Evolutionary conservation across 2,329 filamentous ascomycete species (phyloP).

Genomic region (Xylaria digitata): DNA sequence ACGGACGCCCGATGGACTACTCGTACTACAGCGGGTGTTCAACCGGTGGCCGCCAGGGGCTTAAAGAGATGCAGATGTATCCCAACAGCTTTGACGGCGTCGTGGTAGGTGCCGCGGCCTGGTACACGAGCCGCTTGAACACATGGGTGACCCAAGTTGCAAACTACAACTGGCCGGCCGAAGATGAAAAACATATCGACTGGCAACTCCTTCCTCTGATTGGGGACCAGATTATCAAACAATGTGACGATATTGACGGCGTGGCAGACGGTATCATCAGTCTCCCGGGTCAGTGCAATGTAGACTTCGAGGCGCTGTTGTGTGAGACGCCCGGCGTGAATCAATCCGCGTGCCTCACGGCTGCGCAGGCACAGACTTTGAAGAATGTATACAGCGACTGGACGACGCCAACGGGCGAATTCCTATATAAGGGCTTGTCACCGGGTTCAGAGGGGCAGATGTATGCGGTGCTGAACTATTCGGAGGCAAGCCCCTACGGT

Average conservation of each 20-base stretch:
- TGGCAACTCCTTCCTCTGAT: slow-evolving; percentile 57
- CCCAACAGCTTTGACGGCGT: slow-evolving; percentile 69
- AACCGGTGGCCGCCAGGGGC: slow-evolving; percentile 68
- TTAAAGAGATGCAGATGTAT: slow-evolving; percentile 63
- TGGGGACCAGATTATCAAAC: slow-evolving; percentile 56
- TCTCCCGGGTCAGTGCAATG: slow-evolving; percentile 57
- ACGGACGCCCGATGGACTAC: slow-evolving; percentile 55
- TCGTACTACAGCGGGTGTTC: slow-evolving; percentile 69
- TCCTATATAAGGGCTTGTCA: slow-evolving; percentile 58
- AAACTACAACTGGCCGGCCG: slow-evolving; percentile 60
- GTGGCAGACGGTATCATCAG: slow-evolving; percentile 62
- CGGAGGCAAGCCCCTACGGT: slow-evolving; percentile 50
- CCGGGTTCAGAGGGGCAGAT: slow-evolving; percentile 59
- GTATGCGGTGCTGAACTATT: slow-evolving; percentile 49
- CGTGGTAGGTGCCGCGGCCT: slow-evolving; percentile 62
- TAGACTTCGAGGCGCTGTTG: slow-evolving; percentile 56
- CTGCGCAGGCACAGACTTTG: slow-evolving; percentile 54
- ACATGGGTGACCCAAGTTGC: slow-evolving; percentile 57
- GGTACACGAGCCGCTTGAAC: slow-evolving; percentile 62
- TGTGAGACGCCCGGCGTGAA: slow-evolving; percentile 50
- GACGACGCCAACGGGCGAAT: slow-evolving; percentile 47
- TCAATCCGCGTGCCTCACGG: slow-evolving; percentile 55
- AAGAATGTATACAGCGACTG: slow-evolving; percentile 50
- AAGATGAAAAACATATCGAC: slow-evolving; percentile 59
- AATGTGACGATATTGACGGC: slow-evolving; percentile 64